Evolutionary conservation across 2,329 filamentous ascomycete species (phyloP).

Genomic region (Pyrenochaeta sp.): DNA sequence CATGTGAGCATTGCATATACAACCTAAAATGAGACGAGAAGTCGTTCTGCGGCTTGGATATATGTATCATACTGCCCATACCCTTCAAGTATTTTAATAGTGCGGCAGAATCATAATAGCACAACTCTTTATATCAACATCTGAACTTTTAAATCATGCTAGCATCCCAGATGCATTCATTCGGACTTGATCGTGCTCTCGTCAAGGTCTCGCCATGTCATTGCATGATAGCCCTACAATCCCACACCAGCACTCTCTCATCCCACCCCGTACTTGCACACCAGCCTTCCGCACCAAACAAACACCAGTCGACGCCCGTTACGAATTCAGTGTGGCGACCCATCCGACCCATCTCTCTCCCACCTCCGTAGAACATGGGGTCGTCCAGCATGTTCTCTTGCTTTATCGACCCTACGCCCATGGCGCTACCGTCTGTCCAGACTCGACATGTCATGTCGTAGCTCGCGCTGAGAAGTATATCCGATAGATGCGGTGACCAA

Average conservation of each 20-base stretch:
- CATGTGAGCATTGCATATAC: no score
- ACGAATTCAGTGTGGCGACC: constrained; percentile 94
- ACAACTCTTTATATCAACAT: no score
- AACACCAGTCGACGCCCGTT: constrained; percentile 96
- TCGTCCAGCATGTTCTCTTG: constrained; percentile 47
- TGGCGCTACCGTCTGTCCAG: constrained; percentile 82
- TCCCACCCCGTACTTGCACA: constrained; percentile 96
- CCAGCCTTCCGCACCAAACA: constrained; percentile 96
- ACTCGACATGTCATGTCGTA: constrained; percentile 98
- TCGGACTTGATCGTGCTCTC: background rate
- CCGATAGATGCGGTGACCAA: constrained; percentile 93
- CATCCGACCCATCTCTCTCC: constrained; percentile 84
- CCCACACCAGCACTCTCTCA: constrained; percentile 89
- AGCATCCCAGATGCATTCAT: background rate
- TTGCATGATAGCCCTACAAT: constrained; percentile 74
- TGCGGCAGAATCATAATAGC: no score
- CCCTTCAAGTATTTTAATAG: no score
- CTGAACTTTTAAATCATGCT: background rate
- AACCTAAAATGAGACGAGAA: no score
- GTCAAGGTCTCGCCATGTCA: constrained; percentile 6
- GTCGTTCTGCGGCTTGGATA: no score
- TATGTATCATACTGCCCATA: no score
- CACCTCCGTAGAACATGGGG: constrained; percentile 58
- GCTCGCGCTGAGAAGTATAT: constrained; percentile 85
- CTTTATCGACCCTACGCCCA: constrained; percentile 49